Base-by-base conservation (phyloP, 345 rosid genomes). In the Aegle marmelos region DNA sequence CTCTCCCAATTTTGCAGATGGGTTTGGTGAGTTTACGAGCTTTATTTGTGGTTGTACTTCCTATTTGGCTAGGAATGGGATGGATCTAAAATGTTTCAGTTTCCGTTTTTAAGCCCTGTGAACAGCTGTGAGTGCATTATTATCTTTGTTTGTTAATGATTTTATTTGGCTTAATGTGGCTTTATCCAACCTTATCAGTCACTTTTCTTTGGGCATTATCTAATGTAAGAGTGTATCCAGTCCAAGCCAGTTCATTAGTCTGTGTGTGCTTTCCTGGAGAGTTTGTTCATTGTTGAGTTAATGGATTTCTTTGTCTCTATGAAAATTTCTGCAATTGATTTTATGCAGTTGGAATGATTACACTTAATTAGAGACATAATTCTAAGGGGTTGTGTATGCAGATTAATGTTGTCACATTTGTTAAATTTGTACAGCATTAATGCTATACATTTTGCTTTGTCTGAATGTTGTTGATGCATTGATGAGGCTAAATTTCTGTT, bases 41-140 rank as follows among this genome's bases (percentile, higher is more conserved):
- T 39, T 59, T 83, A 22, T 64, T 76, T 64, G 54, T 80, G 45
- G 59, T 82, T 25, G 27, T 79, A 68, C 79, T 78, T 80, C 79
- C 69, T 16, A 31, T 84, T 57, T 80, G 84, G 85, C 30, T 84
- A 28, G 82, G 86, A 37, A 24, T 84, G 24, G 82, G 86, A 37
- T 84, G 83, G 82, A 74, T 86, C 82, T 81, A 79, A 79, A 2
- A 19, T 66, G 19, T 30, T 36, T 9, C 33, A 30, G 25, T 50
- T 62, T 75, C 3, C 4, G 3, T 41, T 36, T 60, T 61, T 27
- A 60, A 39, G 28, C 36, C 53, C 78, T 6, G 41, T 62, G 70
- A 74, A 30, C 65, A 27, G 9, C 27, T 13, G 37, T 60, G n/a
- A 63, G 31, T 75, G 71, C 33, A 74, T 48, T 64, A 9, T 75